Percentiles rank a stretch among this genome's conserved stretches.
phyloP scores from a whole-genome alignment of 768 basidiomycete genomes.

The Saitozyma sp. region DNA sequence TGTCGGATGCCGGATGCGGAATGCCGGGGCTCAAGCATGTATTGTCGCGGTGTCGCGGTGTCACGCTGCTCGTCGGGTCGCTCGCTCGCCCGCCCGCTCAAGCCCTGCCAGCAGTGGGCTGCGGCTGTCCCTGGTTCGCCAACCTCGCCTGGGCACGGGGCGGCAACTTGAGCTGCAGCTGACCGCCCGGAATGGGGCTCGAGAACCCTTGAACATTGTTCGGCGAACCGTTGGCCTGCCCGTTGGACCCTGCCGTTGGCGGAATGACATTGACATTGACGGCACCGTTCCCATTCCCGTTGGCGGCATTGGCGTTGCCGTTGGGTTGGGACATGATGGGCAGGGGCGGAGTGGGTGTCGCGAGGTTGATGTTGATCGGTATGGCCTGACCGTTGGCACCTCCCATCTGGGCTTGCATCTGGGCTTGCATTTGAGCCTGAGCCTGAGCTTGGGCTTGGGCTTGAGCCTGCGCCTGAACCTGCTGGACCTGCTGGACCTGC shows the following conservation, averaged over 20 bases:
- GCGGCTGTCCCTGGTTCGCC: slow-evolving; percentile 6
- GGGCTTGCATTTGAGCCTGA: slow-evolving; percentile 1
- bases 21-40: no score
- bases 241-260: neutral
- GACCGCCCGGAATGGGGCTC: slow-evolving; percentile 20
- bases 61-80: no score
- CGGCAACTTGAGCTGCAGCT: slow-evolving; percentile 39
- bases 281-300: slow-evolving; percentile 12
- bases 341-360: neutral
- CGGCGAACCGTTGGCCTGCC: no score
- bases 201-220: no score
- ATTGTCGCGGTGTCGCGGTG: no score
- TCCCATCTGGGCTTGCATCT: slow-evolving; percentile 2
- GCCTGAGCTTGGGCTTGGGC: slow-evolving; percentile 18
- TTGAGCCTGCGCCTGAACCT: slow-evolving; percentile 17
- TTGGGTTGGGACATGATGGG: neutral
- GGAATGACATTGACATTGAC: neutral
- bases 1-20: no score
- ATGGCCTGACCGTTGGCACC: neutral
- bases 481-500: slow-evolving; percentile 1
- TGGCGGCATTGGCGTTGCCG: slow-evolving; percentile 7
- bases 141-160: slow-evolving; percentile 39
- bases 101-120: no score
- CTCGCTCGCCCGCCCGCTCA: no score
- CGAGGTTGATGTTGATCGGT: slow-evolving; percentile 3